Conservation (phyloP, 2,329 filamentous ascomycete species). For the Rutstroemia sp. region DNA sequence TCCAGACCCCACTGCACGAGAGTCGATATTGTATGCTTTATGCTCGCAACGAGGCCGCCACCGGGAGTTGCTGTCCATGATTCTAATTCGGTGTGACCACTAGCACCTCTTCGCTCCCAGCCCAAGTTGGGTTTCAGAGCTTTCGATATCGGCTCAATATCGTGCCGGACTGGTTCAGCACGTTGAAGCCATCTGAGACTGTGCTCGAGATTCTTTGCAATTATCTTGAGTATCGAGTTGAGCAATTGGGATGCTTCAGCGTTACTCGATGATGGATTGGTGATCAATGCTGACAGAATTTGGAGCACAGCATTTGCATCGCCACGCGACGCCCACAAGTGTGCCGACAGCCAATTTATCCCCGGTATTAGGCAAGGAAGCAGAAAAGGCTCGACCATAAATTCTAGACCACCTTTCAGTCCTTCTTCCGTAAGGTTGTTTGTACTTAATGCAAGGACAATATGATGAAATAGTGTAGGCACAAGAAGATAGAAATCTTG, state of each 20-base stretch:
- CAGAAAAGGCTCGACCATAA: slow-evolving; percentile 72
- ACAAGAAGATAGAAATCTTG: slow-evolving; percentile 77
- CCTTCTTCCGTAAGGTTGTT: slow-evolving; percentile 60
- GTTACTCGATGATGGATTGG: slow-evolving; percentile 49
- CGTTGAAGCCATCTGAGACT: slow-evolving; percentile 60
- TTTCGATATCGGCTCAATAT: slow-evolving; percentile 62
- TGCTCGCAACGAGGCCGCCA: slow-evolving; percentile 47
- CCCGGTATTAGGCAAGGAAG: slow-evolving; percentile 72
- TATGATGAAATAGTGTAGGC: slow-evolving; percentile 69
- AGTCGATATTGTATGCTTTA: slow-evolving; percentile 54
- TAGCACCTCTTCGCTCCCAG: slow-evolving; percentile 52
- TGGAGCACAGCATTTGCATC: slow-evolving; percentile 64
- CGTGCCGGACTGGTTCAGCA: slow-evolving; percentile 58
- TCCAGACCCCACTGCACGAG: slow-evolving; percentile 62
- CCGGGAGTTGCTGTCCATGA: slow-evolving; percentile 52
- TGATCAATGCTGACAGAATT: slow-evolving; percentile 65
- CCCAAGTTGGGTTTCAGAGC: slow-evolving; percentile 51
- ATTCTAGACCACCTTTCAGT: slow-evolving; percentile 70
- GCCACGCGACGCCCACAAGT: slow-evolving; percentile 59
- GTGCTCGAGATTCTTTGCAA: slow-evolving; percentile 61
- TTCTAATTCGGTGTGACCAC: slow-evolving; percentile 60
- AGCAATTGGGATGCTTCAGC: slow-evolving; percentile 62
- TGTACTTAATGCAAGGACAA: slow-evolving; percentile 60
- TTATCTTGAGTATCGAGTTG: slow-evolving; percentile 61
- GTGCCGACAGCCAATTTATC: slow-evolving; percentile 62